Evolutionary conservation across 2,329 filamentous ascomycete genomes (phyloP), one percentile per base, ranked within the genome.

Genomic region (Fusarium torreyae): DNA sequence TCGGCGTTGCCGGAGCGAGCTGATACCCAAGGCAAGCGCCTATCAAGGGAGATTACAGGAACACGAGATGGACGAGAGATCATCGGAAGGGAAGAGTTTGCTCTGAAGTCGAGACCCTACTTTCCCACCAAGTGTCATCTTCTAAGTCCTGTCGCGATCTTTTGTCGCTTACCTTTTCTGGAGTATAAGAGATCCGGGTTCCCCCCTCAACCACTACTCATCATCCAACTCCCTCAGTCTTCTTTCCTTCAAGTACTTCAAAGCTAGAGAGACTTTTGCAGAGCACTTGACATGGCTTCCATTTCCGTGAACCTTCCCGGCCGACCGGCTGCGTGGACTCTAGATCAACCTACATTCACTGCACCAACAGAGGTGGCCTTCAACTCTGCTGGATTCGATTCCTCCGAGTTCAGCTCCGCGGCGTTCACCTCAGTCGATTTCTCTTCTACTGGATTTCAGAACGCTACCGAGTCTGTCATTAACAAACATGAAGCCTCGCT

Each of bases 291-390:
- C 10, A 31, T 31, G 10, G 28, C 28, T 31, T 31, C 10, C 10
- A 11, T 31, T 31, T 31, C 52, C 36, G 33, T 44, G 36, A 52
- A 34, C 13, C 20, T 33, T 6, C 50, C 60, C 36, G 44, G 42
- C 36, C 50, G 55, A 6, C 50, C 55, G 7, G 45, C 60, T 33
- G 44, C 64, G 13, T 69, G 66, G 60, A 69, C 43, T 3, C 52
- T 69, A 10, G 64, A 68, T 7, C 60, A 54, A 4, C 58, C 66
- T 15, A 40, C 26, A 13, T 50, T 36, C 15, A 20, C 48, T 18
- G 11, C 9, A 5, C 39, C 57, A 14, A 24, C 26, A 3, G 42
- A 61, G 4, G 28, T 49, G 2, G n/a, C 13, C 4, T 11, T 45
- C 5, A 46, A 38, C 17, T 43, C 55, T 7, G 53, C 40, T 31